Conservation (phyloP, 306 rosid genomes). For the cucumber (Cucumis sativus) region Cucumber_9930_V3 NC_026660.2:6263001-6263500, state of each 20-base stretch:
- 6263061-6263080: slow-evolving; percentile 13
- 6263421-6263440: slow-evolving; percentile 34
- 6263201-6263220: neutral
- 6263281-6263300: neutral
- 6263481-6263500: neutral
- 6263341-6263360: slow-evolving; percentile 31
- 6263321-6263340: slow-evolving; percentile 46
- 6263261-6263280: neutral
- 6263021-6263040: slow-evolving; percentile 51
- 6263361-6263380: slow-evolving; percentile 37
- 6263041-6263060: slow-evolving; percentile 13
- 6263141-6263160: slow-evolving; percentile 37
- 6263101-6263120: neutral
- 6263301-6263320: slow-evolving; percentile 20
- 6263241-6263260: neutral
- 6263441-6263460: slow-evolving; percentile 66
- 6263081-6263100: neutral
- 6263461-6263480: slow-evolving; percentile 11
- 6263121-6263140: slow-evolving; percentile 37
- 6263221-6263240: neutral
- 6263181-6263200: slow-evolving; percentile 42
- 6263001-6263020: slow-evolving; percentile 30
- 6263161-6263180: slow-evolving; percentile 32
- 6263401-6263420: slow-evolving; percentile 30
- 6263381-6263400: slow-evolving; percentile 19